Base-by-base conservation (phyloP, 306 rosid genomes). In the Malus sylvestris region DNA sequence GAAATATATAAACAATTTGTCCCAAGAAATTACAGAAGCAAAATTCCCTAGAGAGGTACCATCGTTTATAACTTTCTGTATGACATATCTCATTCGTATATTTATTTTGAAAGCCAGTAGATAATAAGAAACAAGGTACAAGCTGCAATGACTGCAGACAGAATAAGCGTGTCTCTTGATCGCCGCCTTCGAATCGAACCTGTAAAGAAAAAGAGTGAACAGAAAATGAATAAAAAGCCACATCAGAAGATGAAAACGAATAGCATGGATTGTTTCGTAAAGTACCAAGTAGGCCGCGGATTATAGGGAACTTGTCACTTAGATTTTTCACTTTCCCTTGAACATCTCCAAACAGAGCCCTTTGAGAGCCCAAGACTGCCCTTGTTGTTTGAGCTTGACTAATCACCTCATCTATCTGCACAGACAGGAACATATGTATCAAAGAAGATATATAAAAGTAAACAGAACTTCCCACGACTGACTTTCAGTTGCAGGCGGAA, bases 381-480 rank as follows among this genome's bases (percentile, higher is more conserved):
- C 93, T 88, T 75, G 99, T 91, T 67, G 96, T 89, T 87, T 96
- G 98, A 85, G 99, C 99, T 86, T 96, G 99, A 89, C 93, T 87
- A 82, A 96, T 96, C 82, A 96, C 99, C 35, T 92, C 99, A 83
- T 96, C 99, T 77, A 96, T 96, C 98, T 96, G 83, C 85, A 78
- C 14, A 58, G 42, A 12, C 53, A 59, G 32, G 71, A 77, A 73
- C 42, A 6, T 22, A 62, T 16, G 53, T 8, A 52, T n/a, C 38
- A 63, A 10, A 32, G 33, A 59, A 46, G 70, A 62, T 46, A 12
- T 46, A 14, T 46, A 46, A 46, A 46, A 16, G 15, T 46, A 46
- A 46, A 46, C 1, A 46, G 18, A 16, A 46, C 18, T 46, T 46
- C 2, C 19, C 6, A 14, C 2, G 7, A 59, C 55, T 1, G 29